Evolutionary conservation across 2,329 filamentous ascomycete genomes (phyloP), one percentile per base, ranked within the genome.

Genomic region (Sporothrix variecibatus): DNA sequence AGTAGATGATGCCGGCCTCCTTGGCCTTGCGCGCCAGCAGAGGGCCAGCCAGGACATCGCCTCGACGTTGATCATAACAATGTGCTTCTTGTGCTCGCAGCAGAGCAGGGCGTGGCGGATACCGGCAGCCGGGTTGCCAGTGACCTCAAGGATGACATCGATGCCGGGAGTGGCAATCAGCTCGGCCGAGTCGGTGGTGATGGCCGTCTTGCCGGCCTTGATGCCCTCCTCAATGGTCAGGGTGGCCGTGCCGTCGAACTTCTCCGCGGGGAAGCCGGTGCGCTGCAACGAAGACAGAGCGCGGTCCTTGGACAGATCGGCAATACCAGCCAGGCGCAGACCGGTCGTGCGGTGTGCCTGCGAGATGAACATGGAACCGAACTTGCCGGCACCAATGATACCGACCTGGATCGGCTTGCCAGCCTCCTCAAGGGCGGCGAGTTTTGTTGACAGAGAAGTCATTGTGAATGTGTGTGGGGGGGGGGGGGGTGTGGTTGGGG

Each of bases 61-160:
- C 78, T 85, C 83, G 38, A 85, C 84, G 72, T 84, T 85, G 77
- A 85, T 82, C 83, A 85, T 85, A 34, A 85, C 84, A 68, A 86
- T 85, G 78, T 85, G 84, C 78, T 85, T 85, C 78, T 85, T 84
- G 78, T 85, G 82, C 75, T 86, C 83, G 75, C 83, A 86, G 78
- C 83, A 85, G 28, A 84, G 78, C 0, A 86, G 76, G 3, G 82
- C 83, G 75, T 86, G 83, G 2, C 80, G 79, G 56, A 86, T 82
- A 17, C 84, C 84, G 3, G 82, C 84, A 4, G 83, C 81, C 5
- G 82, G 82, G 76, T 82, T 84, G 1, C 83, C 84, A 0, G 83
- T 85, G 9, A 84, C 81, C 77, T 85, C 83, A 8, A 86, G 80
- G 56, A 85, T 82, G 34, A 85, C 81, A 75, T 85, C 83, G 56